A percentile compares a stretch with the other conserved stretches of the same genome.
Evolutionary conservation across 208 protist genomes (phyloP).

Genomic region (Trypanosoma mega): DNA sequence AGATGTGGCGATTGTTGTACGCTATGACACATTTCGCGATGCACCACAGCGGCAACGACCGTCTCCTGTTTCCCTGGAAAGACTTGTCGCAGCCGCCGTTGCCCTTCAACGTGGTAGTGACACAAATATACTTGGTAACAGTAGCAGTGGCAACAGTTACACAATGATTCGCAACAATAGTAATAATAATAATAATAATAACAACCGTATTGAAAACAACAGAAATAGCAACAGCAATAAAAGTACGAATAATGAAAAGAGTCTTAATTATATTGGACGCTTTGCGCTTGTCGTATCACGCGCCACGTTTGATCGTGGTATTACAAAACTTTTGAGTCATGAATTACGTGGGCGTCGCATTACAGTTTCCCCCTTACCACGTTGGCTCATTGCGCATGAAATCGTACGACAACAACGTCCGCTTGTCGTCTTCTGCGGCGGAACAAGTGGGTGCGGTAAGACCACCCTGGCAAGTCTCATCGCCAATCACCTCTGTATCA

Average conservation of each 20-base stretch:
- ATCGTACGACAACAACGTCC: slow-evolving; percentile 54
- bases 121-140: too few species aligned
- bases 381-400: slow-evolving; percentile 35
- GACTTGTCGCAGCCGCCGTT: too few species aligned
- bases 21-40: too few species aligned
- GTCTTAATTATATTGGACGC: too few species aligned
- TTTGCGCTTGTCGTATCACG: slow-evolving; percentile 16
- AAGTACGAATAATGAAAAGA: too few species aligned
- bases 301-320: slow-evolving; percentile 18
- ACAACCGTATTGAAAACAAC: neutral
- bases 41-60: too few species aligned
- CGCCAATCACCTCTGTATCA: slow-evolving; percentile 78
- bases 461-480: slow-evolving; percentile 82
- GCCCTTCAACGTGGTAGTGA: too few species aligned
- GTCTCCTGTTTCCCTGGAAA: too few species aligned
- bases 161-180: slow-evolving; percentile 3
- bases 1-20: too few species aligned
- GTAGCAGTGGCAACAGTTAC: too few species aligned
- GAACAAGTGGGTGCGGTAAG: slow-evolving; percentile 92
- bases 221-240: neutral
- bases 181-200: neutral
- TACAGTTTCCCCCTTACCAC: slow-evolving; percentile 34
- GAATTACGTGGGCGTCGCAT: slow-evolving; percentile 51
- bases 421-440: slow-evolving; percentile 87
- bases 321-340: slow-evolving; percentile 18